Evolutionary conservation across 2,329 filamentous ascomycete species (phyloP), one percentile per base, ranked within the genome.

Genomic region (Talaromyces sp.): DNA sequence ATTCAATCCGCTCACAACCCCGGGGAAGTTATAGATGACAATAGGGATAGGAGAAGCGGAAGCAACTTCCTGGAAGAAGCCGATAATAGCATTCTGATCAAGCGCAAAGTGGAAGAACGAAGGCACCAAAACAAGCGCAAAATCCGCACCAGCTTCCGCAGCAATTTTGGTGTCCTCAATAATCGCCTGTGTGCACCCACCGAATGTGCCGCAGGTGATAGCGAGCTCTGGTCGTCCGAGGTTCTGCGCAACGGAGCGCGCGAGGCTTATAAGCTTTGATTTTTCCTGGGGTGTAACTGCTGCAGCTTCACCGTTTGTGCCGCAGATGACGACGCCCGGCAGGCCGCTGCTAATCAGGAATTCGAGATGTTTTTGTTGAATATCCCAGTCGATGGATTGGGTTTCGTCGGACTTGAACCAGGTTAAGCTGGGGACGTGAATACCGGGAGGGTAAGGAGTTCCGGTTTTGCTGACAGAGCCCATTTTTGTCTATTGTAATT

Each of bases 41-140:
- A 83, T 71, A 1, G 81, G 80, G 27, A 83, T 74, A 0, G 84
- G 81, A 47, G 81, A 84, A 3, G 80, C 80, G 45, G 82, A 79
- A 1, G 88, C 88, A 1, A 89, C 86, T 40, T 85, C 81, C 45
- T 79, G 80, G 80, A 91, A 92, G 78, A 87, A 92, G 27, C 84
- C 81, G 56, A 86, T 72, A 64, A 88, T 80, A 1, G 84, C 85
- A 3, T 84, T 81, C 8, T 85, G 82, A 25, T 84, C 85, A 76
- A 91, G 88, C 31, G 91, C 80, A n/a, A 85, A 76, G 54, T 87
- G 85, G 78, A 91, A 92, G 79, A 91, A 92, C 40, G 85, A 86
- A 5, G 90, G 90, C 17, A 90, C 89, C 53, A 93, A 82, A 15
- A 92, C 85, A 59, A 93, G 82, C 10, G 89, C 89, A 72, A 89